Percentiles rank a stretch among this genome's conserved stretches.
phyloP scores from a whole-genome alignment of 257 asterid genomes.

The Solanum etuberosum region DNA sequence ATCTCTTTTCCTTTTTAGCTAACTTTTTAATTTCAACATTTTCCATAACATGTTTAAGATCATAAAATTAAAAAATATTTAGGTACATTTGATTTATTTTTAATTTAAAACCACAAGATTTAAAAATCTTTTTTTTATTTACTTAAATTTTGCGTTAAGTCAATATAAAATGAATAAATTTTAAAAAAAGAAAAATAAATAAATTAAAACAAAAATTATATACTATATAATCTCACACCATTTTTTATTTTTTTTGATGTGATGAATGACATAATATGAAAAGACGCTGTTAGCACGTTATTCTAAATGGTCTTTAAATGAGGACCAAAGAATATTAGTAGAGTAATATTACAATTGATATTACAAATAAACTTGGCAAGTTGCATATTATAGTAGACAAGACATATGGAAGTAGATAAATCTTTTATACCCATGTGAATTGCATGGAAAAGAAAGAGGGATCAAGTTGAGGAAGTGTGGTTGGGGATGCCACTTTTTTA shows the following conservation, averaged over 20 bases:
- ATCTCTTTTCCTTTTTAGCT: no score
- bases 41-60: no score
- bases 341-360: no score
- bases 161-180: not conserved
- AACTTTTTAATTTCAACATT: no score
- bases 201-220: no score
- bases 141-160: not conserved
- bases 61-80: no score
- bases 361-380: constrained; percentile 8
- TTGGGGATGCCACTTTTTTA: not conserved
- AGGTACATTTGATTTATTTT: no score
- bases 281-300: not conserved
- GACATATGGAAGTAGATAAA: not conserved
- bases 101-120: no score
- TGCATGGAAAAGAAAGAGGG: not conserved
- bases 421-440: not conserved
- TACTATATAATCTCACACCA: not conserved
- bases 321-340: not conserved
- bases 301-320: not conserved
- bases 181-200: no score
- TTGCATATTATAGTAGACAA: constrained; percentile 8
- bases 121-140: no score
- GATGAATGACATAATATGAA: not conserved
- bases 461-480: constrained; percentile 16
- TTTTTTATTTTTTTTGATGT: not conserved